Base-by-base conservation (phyloP, 768 basidiomycete genomes). In the Tremella mesenterica region DNA sequence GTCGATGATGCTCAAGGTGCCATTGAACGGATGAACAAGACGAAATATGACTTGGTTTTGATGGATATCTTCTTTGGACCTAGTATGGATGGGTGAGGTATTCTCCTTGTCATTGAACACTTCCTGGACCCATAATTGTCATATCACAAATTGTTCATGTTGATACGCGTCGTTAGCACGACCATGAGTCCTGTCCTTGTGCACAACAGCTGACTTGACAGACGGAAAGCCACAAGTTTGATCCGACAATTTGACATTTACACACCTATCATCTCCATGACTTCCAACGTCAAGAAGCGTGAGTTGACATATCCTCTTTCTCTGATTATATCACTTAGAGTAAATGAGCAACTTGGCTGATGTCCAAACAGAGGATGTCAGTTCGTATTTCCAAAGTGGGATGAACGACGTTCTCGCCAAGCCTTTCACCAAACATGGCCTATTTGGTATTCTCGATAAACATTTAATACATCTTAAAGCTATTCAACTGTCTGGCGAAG, bases 261-360 rank as follows among this genome's bases (percentile, higher is more conserved):
- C 77, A 95, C 92, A 36, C 93, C 93, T 4, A 96, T 97, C 71
- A 95, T 97, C 60, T 93, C 90, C 21, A 97, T 97, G 93, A 97
- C 92, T 48, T 85, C 83, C 65, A 93, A 91, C 72, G 88, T 87
- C 50, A 86, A 88, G 63, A 90, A 91, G 25, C 85, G 85, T 74
- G 86, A 93, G 73, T 65, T 9, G 23, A 4, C 1, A 5, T 31
- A 31, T 36, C 33, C n/a, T 50, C 33, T 25, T 50, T 8, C 52
- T 50, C 44, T 8, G 20, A 23, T 44, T 10, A 29, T 18, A 12
- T 50, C n/a, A 29, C 25, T 27, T 25, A 48, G 13, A 9, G 16
- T 31, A 23, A 26, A 3, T 7, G 43, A 45, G 3, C 41, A 7
- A 23, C 23, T 27, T 52, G 52, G 31, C 48, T 28, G 18, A 3